Base-by-base conservation (phyloP, 768 basidiomycete genomes). In the Coprinopsis strossmayeri region DNA sequence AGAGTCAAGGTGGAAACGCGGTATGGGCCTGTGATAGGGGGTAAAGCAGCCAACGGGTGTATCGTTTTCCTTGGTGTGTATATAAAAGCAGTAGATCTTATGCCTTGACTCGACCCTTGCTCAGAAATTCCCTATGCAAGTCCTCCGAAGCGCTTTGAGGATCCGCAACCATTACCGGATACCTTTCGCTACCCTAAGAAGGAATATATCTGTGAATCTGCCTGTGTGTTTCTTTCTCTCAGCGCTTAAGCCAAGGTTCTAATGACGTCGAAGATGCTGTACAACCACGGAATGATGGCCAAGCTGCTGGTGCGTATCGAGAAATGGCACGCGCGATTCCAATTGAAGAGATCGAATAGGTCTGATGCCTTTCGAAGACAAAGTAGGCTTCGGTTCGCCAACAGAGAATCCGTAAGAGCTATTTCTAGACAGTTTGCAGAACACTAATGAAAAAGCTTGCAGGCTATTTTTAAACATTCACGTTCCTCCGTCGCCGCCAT, bases 51-150 rank as follows among this genome's bases (percentile, higher is more conserved):
- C 24, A 86, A 83, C 54, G 81, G 82, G 1, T 69, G 81, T 34
- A 78, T 72, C 3, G 76, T 77, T 17, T 87, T 85, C 59, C 66
- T 87, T 32, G 84, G 85, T 83, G 56, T 21, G 67, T 59, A 18
- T 18, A 10, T n/a, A 38, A 7, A n/a, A n/a, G n/a, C n/a, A n/a
- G n/a, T n/a, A n/a, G n/a, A n/a, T n/a, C n/a, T n/a, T n/a, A n/a
- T n/a, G n/a, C n/a, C n/a, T n/a, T n/a, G n/a, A n/a, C n/a, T n/a
- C 4, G 3, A 20, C 26, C 28, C 11, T 32, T 45, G 9, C 25
- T 27, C 48, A 89, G 85, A 90, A 67, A 68, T 90, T 45, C 84
- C 86, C 3, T 90, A 84, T 58, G 86, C 81, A 2, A 61, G 84
- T 13, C 77, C 83, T 24, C 83, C 84, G 0, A 63, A 58, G 12